These are phyloP conservation scores for Lentinula sp. DNA, from an alignment of 768 basidiomycete species.

Conservation along the genomic window DNA sequence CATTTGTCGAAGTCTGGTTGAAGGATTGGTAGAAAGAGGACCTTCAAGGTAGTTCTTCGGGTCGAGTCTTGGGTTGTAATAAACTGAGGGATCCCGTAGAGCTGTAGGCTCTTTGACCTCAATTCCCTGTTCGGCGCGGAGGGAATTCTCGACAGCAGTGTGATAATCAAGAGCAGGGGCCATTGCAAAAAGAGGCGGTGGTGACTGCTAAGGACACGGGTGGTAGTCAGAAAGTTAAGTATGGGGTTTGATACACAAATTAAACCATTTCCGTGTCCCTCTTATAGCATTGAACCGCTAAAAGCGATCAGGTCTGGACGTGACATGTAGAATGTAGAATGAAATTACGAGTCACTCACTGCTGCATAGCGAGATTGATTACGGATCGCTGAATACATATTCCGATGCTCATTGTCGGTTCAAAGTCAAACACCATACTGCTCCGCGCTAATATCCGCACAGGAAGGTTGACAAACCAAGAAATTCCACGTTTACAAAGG, in stretches of 20 bases:
- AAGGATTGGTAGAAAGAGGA: slow-evolving; percentile 60
- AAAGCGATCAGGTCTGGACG: background rate
- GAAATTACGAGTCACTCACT: background rate
- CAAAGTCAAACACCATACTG: background rate
- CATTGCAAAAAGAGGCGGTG: background rate
- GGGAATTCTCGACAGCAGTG: slow-evolving; percentile 1
- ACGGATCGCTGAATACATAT: background rate
- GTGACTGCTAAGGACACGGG: background rate
- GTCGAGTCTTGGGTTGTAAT: slow-evolving; percentile 66
- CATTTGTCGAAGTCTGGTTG: slow-evolving; percentile 68
- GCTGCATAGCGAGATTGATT: background rate
- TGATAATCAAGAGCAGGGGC: slow-evolving; percentile 6
- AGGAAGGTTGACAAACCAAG: background rate
- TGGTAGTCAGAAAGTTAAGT: background rate
- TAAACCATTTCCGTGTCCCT: background rate
- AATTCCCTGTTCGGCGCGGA: background rate
- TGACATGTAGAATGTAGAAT: background rate
- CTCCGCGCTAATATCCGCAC: background rate
- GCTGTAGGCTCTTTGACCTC: background rate
- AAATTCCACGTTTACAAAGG: background rate
- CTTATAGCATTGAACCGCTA: background rate
- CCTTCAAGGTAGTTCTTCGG: slow-evolving; percentile 65
- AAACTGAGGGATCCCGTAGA: slow-evolving; percentile 19
- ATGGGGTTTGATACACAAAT: background rate
- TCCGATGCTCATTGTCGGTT: background rate